phyloP scores from a whole-genome alignment of 805 yeast genomes.

The Myxozyma lipomycoides region DNA sequence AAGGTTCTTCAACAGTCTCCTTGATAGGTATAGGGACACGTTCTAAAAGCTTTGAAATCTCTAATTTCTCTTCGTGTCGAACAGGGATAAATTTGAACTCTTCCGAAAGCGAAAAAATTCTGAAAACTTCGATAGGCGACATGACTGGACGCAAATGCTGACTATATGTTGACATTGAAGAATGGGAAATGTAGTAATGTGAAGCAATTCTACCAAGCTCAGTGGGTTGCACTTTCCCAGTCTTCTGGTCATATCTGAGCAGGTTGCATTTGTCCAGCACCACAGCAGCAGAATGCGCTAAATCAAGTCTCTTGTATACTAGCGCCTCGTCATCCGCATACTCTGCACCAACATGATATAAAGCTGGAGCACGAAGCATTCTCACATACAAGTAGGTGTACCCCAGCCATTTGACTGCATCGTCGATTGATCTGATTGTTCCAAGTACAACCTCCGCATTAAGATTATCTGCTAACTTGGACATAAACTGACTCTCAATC shows the following conservation, averaged over 20 bases:
- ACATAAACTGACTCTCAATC: slow-evolving; percentile 44
- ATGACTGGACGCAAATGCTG: slow-evolving; percentile 59
- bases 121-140: slow-evolving; percentile 67
- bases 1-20: slow-evolving; percentile 64
- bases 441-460: slow-evolving; percentile 46
- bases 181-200: slow-evolving; percentile 72
- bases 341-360: slow-evolving; percentile 72
- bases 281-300: slow-evolving; percentile 72
- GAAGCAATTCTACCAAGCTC: slow-evolving; percentile 84
- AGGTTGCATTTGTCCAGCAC: slow-evolving; percentile 55
- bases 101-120: slow-evolving; percentile 72
- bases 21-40: slow-evolving; percentile 82
- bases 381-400: slow-evolving; percentile 44
- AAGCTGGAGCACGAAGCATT: slow-evolving; percentile 63
- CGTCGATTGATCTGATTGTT: slow-evolving; percentile 40
- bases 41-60: slow-evolving; percentile 62
- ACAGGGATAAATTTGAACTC: slow-evolving; percentile 84
- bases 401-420: slow-evolving; percentile 47
- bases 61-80: slow-evolving; percentile 78
- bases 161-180: slow-evolving; percentile 66
- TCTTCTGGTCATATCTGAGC: slow-evolving; percentile 51
- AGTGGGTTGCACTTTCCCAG: slow-evolving; percentile 52
- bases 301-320: slow-evolving; percentile 54
- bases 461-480: slow-evolving; percentile 30
- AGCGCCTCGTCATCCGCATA: slow-evolving; percentile 51